Percentiles rank a stretch among this genome's conserved stretches.
These are phyloP conservation scores for Plectosphaerella cucumerina DNA, from an alignment of 2,329 filamentous ascomycete species.

Conservation along the genomic window DNA sequence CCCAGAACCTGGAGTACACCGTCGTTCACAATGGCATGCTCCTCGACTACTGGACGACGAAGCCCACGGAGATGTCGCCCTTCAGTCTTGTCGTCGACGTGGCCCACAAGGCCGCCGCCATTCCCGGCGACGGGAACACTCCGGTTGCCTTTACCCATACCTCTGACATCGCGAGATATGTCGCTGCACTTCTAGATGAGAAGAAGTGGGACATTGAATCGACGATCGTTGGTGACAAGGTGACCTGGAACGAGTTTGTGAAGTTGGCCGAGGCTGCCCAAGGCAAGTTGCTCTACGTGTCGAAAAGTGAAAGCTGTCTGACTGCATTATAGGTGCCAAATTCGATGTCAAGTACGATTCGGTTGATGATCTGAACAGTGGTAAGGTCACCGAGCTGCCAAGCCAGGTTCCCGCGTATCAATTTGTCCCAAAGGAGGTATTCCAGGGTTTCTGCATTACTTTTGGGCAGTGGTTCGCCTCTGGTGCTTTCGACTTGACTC, in stretches of 20 bases:
- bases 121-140: conserved; percentile 42
- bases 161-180: conserved; percentile 41
- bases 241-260: conserved; percentile 40
- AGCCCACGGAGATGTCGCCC: conserved; percentile 31
- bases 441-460: conserved; percentile 14
- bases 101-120: conserved; percentile 34
- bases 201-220: conserved; percentile 37
- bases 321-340: conserved; percentile 19
- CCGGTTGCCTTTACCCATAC: conserved; percentile 42
- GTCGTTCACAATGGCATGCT: conserved; percentile 35
- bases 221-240: conserved; percentile 31
- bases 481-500: conserved; percentile 13
- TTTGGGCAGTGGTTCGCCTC: conserved; percentile 18
- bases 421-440: conserved; percentile 18
- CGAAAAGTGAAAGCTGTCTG: not conserved
- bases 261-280: conserved; percentile 27
- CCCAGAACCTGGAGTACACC: conserved; percentile 29
- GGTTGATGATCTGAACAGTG: conserved; percentile 24
- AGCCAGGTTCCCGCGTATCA: conserved; percentile 16
- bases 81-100: conserved; percentile 39
- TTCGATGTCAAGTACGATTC: conserved; percentile 28
- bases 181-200: conserved; percentile 33
- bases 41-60: conserved; percentile 37
- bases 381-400: conserved; percentile 28
- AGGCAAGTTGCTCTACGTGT: conserved; percentile 24